Evolutionary conservation across 208 protist genomes (phyloP).

Genomic region (Acanthamoeba triangularis): DNA sequence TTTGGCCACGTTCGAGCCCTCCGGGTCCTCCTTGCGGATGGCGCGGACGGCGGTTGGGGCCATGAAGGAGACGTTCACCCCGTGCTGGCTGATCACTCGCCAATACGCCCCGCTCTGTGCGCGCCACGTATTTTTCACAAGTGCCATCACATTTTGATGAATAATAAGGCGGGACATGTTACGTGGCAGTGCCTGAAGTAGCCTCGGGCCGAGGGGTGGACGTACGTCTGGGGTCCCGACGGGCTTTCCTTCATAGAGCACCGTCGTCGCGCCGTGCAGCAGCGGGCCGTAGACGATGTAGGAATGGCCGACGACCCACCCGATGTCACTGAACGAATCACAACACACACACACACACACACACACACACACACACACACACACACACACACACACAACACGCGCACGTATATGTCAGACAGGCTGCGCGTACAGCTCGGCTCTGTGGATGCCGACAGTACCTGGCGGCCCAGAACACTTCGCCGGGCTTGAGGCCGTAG

Average conservation of each 20-base stretch:
- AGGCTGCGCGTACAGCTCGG: too few relatives aligned
- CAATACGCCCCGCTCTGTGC: constrained; percentile 79
- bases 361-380: too few relatives aligned
- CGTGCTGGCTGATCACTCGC: constrained; percentile 82
- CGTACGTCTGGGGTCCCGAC: constrained; percentile 82
- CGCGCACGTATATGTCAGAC: too few relatives aligned
- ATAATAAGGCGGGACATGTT: background rate
- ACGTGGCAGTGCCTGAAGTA: too few relatives aligned
- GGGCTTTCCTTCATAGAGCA: constrained; percentile 87
- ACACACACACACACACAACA: too few relatives aligned
- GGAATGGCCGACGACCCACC: constrained; percentile 85
- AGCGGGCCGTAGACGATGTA: constrained; percentile 88
- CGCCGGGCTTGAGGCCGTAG: constrained; percentile 6
- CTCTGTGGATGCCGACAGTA: background rate
- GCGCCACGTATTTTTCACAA: background rate
- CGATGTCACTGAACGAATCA: constrained; percentile 65
- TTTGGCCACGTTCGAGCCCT: background rate
- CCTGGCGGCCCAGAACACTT: constrained; percentile 43
- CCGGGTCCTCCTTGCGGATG: constrained; percentile 59
- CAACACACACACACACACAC: too few relatives aligned
- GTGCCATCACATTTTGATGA: too few relatives aligned
- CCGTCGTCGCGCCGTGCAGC: constrained; percentile 76
- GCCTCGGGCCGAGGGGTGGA: background rate
- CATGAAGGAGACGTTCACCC: constrained; percentile 81
- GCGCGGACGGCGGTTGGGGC: constrained; percentile 82